Conservation (phyloP, 1,139 yeast genomes). For the Kazachstania sp. region DNA sequence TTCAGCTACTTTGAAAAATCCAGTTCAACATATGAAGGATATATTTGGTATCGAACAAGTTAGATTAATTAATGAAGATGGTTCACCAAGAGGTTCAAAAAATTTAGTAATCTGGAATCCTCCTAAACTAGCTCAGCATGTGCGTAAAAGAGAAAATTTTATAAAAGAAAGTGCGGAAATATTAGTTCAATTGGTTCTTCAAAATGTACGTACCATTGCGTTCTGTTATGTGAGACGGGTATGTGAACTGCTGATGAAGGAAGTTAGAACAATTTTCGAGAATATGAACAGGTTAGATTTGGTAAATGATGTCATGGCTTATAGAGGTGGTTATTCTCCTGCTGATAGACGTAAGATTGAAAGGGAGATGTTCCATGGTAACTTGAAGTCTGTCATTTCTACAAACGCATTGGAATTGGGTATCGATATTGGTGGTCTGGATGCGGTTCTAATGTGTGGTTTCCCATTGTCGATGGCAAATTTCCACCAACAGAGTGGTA, state of each 20-base stretch:
- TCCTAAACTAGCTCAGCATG: constrained; percentile 35
- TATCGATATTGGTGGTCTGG: constrained; percentile 85
- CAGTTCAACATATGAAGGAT: constrained; percentile 57
- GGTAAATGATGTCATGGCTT: constrained; percentile 73
- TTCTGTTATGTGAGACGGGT: constrained; percentile 81
- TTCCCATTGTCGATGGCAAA: constrained; percentile 83
- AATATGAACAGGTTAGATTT: constrained; percentile 37
- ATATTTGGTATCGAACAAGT: constrained; percentile 59
- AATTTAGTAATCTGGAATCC: constrained; percentile 79
- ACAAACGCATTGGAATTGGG: constrained; percentile 95
- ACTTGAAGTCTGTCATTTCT: constrained; percentile 76
- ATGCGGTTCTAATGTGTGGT: constrained; percentile 86
- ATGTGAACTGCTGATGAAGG: constrained; percentile 83
- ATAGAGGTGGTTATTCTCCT: constrained; percentile 90
- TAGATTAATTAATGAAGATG: constrained; percentile 59
- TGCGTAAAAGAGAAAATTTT: constrained; percentile 50
- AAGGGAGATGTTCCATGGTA: constrained; percentile 80
- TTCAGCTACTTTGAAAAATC: constrained; percentile 82
- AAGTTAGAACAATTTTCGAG: constrained; percentile 49
- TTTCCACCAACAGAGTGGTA: constrained; percentile 89
- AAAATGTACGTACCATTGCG: constrained; percentile 71
- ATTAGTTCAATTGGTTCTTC: constrained; percentile 52
- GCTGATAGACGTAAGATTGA: constrained; percentile 81
- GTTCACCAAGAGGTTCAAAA: constrained; percentile 79
- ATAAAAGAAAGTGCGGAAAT: constrained; percentile 70